Base-by-base conservation (phyloP, 306 rosid genomes). In the Acacia crassicarpa region DNA sequence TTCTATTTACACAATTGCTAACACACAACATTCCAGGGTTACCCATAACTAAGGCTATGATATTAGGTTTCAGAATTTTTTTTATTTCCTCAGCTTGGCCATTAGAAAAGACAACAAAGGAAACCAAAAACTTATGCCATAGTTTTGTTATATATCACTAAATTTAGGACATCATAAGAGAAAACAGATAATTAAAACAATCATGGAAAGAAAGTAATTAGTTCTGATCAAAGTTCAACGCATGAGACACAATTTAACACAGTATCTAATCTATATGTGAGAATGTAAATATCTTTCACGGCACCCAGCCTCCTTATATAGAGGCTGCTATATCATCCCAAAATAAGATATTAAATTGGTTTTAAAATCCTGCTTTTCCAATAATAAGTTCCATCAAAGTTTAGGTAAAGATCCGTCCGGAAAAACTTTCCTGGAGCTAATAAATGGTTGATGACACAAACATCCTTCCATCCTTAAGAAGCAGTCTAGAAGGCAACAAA, bases 401-500 rank as follows among this genome's bases (percentile, higher is more conserved):
- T 65, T 75, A 75, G 30, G 14, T 51, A 41, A 19, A 54, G 56
- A 30, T 40, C 41, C 30, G n/a, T 33, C 43, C 22, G 32, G 78
- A 72, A 77, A 67, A 78, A 62, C 16, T 78, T 78, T 30, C 58
- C 14, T 0, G 16, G 67, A 72, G 35, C 33, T n/a, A 15, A 66
- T 30, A 73, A 78, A 72, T 25, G 23, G 43, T 15, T 72, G 72
- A 41, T 40, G 25, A 20, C 20, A n/a, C 30, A 38, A 79, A 81
- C 23, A 12, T 22, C 15, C 56, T 75, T 74, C 67, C 27, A 68
- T 25, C 38, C 66, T n/a, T 2, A 48, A 68, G 74, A 45, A 59
- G 68, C 59, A 23, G 25, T 10, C 9, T 66, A 67, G 20, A 68
- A 63, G 35, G 62, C 30, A 72, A 85, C 54, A 85, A 54, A 27